Conservation (phyloP, 2,329 filamentous ascomycete species). For the Dothiorella sarmentorum region DNA sequence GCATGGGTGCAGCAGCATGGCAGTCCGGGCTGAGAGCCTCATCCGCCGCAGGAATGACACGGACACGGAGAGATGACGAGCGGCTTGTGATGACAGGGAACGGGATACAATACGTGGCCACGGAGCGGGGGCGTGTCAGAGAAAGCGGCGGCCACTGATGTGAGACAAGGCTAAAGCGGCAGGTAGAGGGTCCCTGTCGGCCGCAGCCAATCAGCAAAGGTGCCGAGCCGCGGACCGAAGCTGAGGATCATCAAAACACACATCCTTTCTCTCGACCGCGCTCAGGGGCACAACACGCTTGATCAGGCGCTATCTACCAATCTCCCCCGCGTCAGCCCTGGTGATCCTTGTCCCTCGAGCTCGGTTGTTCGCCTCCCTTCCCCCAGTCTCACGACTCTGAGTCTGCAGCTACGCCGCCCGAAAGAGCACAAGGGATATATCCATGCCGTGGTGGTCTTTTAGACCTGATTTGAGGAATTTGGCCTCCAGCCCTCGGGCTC, state of each 20-base stretch:
- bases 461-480: too few relatives aligned
- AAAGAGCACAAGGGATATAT: too few relatives aligned
- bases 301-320: background rate
- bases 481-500: background rate
- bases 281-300: too few relatives aligned
- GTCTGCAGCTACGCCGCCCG: slow-evolving; percentile 1
- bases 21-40: slow-evolving; percentile 13
- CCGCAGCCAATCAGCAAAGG: slow-evolving; percentile 15
- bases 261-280: background rate
- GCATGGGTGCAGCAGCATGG: slow-evolving; percentile 9
- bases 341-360: background rate
- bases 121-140: too few relatives aligned
- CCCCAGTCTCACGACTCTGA: background rate
- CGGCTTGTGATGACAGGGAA: background rate
- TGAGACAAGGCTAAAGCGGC: background rate
- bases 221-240: too few relatives aligned
- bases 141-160: background rate
- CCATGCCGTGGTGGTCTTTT: too few relatives aligned
- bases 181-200: background rate
- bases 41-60: background rate
- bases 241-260: background rate
- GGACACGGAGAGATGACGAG: slow-evolving; percentile 16
- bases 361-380: background rate
- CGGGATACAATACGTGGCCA: slow-evolving; percentile 9
- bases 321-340: background rate